These are phyloP conservation scores for Priceomyces castillae DNA, from an alignment of 805 yeast genomes.

Conservation along the genomic window DNA sequence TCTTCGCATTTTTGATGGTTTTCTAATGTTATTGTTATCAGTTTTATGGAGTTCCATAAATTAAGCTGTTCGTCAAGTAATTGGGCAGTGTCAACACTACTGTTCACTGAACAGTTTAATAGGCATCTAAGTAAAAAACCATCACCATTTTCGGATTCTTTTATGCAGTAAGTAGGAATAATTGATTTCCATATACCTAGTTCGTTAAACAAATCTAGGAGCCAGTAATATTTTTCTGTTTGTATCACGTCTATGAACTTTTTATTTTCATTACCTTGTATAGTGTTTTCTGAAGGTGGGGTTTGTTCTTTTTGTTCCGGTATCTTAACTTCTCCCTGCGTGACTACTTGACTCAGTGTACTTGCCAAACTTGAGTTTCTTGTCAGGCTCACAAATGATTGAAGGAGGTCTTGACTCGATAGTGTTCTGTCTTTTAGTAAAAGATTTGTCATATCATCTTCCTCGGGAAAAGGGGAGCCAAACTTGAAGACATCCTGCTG, in stretches of 20 bases:
- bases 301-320: neutral
- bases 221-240: slow-evolving; percentile 36
- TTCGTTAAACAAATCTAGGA: slow-evolving; percentile 41
- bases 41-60: slow-evolving; percentile 20
- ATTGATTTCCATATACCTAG: slow-evolving; percentile 35
- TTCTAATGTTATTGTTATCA: slow-evolving; percentile 9
- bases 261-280: slow-evolving; percentile 12
- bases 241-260: slow-evolving; percentile 25
- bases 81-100: slow-evolving; percentile 6
- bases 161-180: slow-evolving; percentile 33
- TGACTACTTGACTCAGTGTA: neutral
- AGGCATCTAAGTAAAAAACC: slow-evolving; percentile 29
- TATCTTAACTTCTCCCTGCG: neutral
- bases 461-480: slow-evolving; percentile 18
- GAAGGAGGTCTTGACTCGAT: slow-evolving; percentile 6
- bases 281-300: neutral
- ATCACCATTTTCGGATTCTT: slow-evolving; percentile 11
- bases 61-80: slow-evolving; percentile 21
- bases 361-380: neutral
- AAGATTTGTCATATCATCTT: slow-evolving; percentile 24
- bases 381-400: neutral
- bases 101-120: slow-evolving; percentile 25
- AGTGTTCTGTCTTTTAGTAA: slow-evolving; percentile 20
- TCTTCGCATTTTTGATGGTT: slow-evolving; percentile 24
- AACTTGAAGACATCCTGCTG: neutral